These are phyloP conservation scores for Picocystis sp. DNA, from an alignment of 163 green algal genomes.

Conservation along the genomic window DNA sequence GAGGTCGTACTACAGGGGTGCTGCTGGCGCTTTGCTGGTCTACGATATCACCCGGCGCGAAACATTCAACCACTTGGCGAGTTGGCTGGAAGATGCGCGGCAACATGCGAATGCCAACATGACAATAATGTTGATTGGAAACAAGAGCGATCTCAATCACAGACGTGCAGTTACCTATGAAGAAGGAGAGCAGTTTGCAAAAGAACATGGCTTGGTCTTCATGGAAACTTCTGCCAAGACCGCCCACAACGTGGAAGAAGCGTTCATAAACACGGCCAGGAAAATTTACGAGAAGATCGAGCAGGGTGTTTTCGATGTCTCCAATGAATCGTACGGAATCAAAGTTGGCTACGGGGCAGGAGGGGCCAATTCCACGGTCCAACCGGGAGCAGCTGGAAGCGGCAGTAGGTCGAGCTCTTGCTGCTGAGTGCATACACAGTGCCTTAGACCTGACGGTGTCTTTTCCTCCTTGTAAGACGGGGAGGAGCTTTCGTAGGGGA, in stretches of 20 bases:
- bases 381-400: conserved; percentile 28
- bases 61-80: conserved; percentile 96
- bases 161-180: conserved; percentile 77
- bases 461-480: too few species aligned
- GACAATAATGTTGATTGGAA: conserved; percentile 99
- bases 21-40: conserved; percentile 89
- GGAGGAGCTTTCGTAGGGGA: too few species aligned
- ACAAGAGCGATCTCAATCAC: conserved; percentile 94
- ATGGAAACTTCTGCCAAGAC: conserved; percentile 98
- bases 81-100: conserved; percentile 94
- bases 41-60: conserved; percentile 99
- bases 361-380: conserved; percentile 31
- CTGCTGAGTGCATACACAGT: too few species aligned
- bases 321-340: conserved; percentile 96
- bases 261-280: conserved; percentile 11
- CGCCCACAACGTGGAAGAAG: conserved; percentile 95
- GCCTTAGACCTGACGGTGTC: too few species aligned
- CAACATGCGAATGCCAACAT: conserved; percentile 99
- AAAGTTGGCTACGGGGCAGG: conserved; percentile 89
- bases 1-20: conserved; percentile 92
- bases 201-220: conserved; percentile 96
- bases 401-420: too few species aligned
- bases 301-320: conserved; percentile 86
- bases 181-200: conserved; percentile 96
- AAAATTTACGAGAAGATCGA: conserved; percentile 71